Evolutionary conservation across 352 stramenopile species (phyloP).

Genomic region (Globisporangium perplexum): DNA sequence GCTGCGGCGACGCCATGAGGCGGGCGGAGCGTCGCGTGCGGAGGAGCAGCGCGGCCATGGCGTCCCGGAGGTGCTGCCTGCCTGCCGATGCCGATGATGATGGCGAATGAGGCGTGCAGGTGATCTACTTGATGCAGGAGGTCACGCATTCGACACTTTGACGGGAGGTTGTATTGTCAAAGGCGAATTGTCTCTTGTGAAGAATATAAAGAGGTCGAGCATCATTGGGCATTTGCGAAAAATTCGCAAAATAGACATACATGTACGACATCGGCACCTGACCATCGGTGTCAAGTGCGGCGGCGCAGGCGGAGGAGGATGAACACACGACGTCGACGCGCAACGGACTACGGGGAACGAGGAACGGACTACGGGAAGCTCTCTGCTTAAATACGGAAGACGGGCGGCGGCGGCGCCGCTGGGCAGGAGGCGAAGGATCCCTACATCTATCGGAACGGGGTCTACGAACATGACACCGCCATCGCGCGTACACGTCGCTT

Average conservation of each 20-base stretch:
- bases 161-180: background rate
- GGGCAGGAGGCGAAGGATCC: background rate
- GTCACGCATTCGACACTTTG: background rate
- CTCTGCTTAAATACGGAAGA: slow-evolving; percentile 13
- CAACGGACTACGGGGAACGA: background rate
- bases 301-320: too few relatives aligned
- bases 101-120: background rate
- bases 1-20: background rate
- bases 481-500: background rate
- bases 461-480: background rate
- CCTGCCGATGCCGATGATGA: background rate
- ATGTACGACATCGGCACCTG: too few relatives aligned
- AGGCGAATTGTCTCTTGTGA: too few relatives aligned
- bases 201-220: too few relatives aligned
- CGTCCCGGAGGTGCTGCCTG: background rate
- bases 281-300: too few relatives aligned
- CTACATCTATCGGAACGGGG: slow-evolving; percentile 8
- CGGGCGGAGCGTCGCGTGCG: background rate
- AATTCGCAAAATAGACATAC: too few relatives aligned
- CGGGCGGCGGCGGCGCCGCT: slow-evolving; percentile 3
- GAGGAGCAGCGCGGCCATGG: slow-evolving; percentile 1
- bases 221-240: too few relatives aligned
- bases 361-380: background rate
- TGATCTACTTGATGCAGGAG: background rate
- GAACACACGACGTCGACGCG: too few relatives aligned